Evolutionary conservation across 2,329 filamentous ascomycete species (phyloP).

Genomic region (Colletotrichum tabaci): DNA sequence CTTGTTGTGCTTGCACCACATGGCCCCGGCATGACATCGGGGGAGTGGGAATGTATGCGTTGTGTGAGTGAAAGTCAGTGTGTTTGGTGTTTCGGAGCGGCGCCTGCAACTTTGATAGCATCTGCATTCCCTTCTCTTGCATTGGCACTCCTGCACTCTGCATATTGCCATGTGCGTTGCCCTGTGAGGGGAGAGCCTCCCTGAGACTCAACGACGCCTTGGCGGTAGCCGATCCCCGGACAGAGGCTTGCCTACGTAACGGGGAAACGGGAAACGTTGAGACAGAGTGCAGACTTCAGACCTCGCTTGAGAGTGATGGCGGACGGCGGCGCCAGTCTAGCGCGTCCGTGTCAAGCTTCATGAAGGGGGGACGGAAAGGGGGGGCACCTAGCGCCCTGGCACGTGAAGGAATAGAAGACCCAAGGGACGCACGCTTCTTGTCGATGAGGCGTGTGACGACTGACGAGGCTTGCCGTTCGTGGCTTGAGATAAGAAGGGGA

Average conservation of each 20-base stretch:
- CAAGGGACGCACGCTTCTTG: not conserved
- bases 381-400: slow-evolving; percentile 11
- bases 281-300: slow-evolving; percentile 37
- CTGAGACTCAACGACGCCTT: slow-evolving; percentile 33
- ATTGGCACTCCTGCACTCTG: slow-evolving; percentile 27
- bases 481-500: slow-evolving; percentile 3
- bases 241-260: slow-evolving; percentile 21
- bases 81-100: slow-evolving; percentile 11
- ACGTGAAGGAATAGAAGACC: slow-evolving; percentile 25
- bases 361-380: slow-evolving; percentile 3
- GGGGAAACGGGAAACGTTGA: slow-evolving; percentile 35
- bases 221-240: not conserved
- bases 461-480: slow-evolving; percentile 28
- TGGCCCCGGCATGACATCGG: no score
- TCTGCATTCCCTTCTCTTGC: slow-evolving; percentile 4
- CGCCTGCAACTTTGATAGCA: slow-evolving; percentile 14
- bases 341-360: slow-evolving; percentile 39
- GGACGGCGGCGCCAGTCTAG: slow-evolving; percentile 36
- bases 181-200: slow-evolving; percentile 34
- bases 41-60: not conserved
- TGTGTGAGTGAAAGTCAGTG: not conserved
- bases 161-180: slow-evolving; percentile 37
- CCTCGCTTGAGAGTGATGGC: slow-evolving; percentile 34
- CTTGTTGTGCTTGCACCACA: slow-evolving; percentile 1
- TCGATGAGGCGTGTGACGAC: no score